phyloP scores from a whole-genome alignment of 352 stramenopile species.

The Pythium pyrilobum region DNA sequence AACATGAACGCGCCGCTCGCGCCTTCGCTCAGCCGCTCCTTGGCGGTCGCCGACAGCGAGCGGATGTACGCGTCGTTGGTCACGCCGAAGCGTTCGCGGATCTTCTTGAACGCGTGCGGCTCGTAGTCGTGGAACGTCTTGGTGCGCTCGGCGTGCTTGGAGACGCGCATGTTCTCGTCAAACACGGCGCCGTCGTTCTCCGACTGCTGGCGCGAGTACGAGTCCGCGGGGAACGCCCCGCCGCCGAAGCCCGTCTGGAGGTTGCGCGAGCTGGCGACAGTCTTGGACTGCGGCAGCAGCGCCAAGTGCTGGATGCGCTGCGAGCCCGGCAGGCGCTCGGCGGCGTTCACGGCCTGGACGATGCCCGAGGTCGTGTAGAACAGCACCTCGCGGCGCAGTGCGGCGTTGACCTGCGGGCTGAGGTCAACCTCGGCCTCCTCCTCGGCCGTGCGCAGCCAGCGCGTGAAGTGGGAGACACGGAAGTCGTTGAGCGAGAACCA shows the following conservation, averaged over 20 bases:
- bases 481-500: slow-evolving; percentile 89
- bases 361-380: slow-evolving; percentile 90
- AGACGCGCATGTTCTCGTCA: slow-evolving; percentile 65
- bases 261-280: slow-evolving; percentile 7
- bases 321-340: slow-evolving; percentile 62
- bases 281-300: slow-evolving; percentile 71
- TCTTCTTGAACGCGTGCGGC: slow-evolving; percentile 84
- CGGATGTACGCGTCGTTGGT: slow-evolving; percentile 81
- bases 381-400: slow-evolving; percentile 81
- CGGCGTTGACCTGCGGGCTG: slow-evolving; percentile 86
- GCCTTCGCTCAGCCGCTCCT: slow-evolving; percentile 86
- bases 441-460: slow-evolving; percentile 43
- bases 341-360: slow-evolving; percentile 80
- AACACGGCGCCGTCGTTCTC: slow-evolving; percentile 43
- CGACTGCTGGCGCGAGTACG: slow-evolving; percentile 50
- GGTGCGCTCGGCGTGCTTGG: slow-evolving; percentile 66
- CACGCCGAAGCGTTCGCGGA: slow-evolving; percentile 82
- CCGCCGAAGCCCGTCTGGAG: slow-evolving; percentile 6
- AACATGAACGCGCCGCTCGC: slow-evolving; percentile 91
- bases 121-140: slow-evolving; percentile 89
- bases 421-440: slow-evolving; percentile 77
- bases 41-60: slow-evolving; percentile 78
- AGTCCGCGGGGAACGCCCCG: slow-evolving; percentile 8
- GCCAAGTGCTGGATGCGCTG: slow-evolving; percentile 82
- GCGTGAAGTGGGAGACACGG: slow-evolving; percentile 69